Percentiles rank a stretch among this genome's conserved stretches.
These are phyloP conservation scores for Kuraishia cidri DNA, from an alignment of 805 yeast genomes.

Conservation along the genomic window DNA sequence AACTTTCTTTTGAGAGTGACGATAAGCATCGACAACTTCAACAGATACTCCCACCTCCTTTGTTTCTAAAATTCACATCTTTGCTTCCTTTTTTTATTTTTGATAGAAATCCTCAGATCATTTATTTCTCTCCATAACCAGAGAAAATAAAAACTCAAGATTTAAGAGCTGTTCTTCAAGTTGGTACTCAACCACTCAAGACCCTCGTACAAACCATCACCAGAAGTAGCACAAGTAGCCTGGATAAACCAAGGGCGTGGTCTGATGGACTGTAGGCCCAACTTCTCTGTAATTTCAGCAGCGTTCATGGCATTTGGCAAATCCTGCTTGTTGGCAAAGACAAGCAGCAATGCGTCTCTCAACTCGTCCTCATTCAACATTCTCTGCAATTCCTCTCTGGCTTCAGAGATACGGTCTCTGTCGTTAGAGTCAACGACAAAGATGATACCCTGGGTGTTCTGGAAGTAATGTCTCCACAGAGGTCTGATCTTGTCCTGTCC, in stretches of 20 bases:
- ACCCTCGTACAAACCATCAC: slow-evolving; percentile 98
- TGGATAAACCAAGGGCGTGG: slow-evolving; percentile 99
- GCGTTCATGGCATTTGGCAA: slow-evolving; percentile 99
- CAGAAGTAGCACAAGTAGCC: slow-evolving; percentile 98
- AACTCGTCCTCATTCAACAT: slow-evolving; percentile 98
- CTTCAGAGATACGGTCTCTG: slow-evolving; percentile 96
- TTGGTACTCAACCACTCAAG: slow-evolving; percentile 93
- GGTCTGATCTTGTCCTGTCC: slow-evolving; percentile 99
- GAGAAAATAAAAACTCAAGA: background rate
- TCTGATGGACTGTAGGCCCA: slow-evolving; percentile 94
- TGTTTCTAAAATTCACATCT: no score
- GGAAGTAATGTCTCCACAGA: slow-evolving; percentile 98
- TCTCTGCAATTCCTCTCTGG: slow-evolving; percentile 96
- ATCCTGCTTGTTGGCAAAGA: slow-evolving; percentile 98
- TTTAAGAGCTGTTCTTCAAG: slow-evolving; percentile 47
- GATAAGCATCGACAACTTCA: no score
- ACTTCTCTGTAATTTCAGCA: slow-evolving; percentile 94
- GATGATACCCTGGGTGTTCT: slow-evolving; percentile 97
- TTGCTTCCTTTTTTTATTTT: no score
- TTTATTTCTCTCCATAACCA: no score
- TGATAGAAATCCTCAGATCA: no score
- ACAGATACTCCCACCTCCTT: no score
- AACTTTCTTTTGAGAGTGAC: no score
- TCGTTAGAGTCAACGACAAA: slow-evolving; percentile 97
- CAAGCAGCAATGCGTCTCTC: slow-evolving; percentile 91